Percentiles rank a stretch among this genome's conserved stretches.
phyloP scores from a whole-genome alignment of 2,329 filamentous ascomycete species.

The Hypoxylon sp. region DNA sequence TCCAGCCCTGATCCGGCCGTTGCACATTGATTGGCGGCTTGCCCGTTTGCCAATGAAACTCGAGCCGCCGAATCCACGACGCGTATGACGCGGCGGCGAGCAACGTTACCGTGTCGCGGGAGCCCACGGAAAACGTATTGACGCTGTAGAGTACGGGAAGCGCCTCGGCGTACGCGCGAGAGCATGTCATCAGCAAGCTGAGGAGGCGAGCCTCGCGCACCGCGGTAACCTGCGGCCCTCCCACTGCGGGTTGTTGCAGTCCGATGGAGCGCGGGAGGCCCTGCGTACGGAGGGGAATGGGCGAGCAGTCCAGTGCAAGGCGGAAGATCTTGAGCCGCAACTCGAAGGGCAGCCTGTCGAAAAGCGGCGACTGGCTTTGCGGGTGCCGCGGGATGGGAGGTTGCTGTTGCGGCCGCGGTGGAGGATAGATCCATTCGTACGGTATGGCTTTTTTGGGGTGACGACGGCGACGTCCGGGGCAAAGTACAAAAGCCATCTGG shows the following conservation, averaged over 20 bases:
- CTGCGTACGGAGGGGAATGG: neutral
- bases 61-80: neutral
- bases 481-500: conserved; percentile 4
- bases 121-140: neutral
- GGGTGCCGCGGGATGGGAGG: neutral
- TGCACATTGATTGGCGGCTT: conserved; percentile 1
- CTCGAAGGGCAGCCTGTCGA: neutral
- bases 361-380: neutral
- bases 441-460: conserved; percentile 3
- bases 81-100: neutral
- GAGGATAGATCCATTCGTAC: conserved; percentile 1
- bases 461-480: neutral
- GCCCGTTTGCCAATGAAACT: neutral
- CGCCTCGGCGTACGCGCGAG: neutral
- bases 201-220: neutral
- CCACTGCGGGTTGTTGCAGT: neutral
- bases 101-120: neutral
- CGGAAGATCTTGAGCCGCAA: neutral
- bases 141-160: neutral
- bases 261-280: conserved; percentile 5
- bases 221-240: neutral
- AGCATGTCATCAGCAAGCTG: neutral
- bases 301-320: neutral
- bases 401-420: neutral
- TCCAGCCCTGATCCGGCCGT: neutral